Evolutionary conservation across 2,329 filamentous ascomycete genomes (phyloP).

Genomic region (Alternaria burnsii): DNA sequence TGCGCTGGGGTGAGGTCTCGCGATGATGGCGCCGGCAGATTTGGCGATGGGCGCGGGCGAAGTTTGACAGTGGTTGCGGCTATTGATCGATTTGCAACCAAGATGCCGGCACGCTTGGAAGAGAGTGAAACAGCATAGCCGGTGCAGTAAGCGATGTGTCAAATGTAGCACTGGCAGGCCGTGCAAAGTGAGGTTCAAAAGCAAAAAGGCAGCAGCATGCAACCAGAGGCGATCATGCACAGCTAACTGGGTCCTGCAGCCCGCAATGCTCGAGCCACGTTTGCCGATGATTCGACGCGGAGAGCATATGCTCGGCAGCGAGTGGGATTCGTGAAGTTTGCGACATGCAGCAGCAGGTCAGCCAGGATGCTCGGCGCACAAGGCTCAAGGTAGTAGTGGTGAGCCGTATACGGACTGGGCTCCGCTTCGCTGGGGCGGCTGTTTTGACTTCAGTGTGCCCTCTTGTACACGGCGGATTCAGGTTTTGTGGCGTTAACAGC

Average conservation of each 20-base stretch:
- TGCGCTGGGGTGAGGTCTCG: conserved; percentile 10
- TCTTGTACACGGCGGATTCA: conserved; percentile 18
- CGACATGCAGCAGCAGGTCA: conserved; percentile 14
- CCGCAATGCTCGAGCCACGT: conserved; percentile 22
- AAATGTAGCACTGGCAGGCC: conserved; percentile 10
- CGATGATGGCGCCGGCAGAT: conserved; percentile 7
- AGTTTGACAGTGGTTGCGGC: conserved; percentile 17
- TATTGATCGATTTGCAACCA: conserved; percentile 13
- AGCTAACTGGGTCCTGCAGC: conserved; percentile 2
- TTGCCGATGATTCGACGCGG: conserved; percentile 30
- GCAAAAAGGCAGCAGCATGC: conserved; percentile 3
- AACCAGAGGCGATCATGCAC: conserved; percentile 24
- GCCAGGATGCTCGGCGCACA: conserved; percentile 18
- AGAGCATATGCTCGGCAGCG: conserved; percentile 8
- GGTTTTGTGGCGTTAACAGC: conserved; percentile 33
- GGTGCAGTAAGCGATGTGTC: conserved; percentile 5
- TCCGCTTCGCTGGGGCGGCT: conserved; percentile 24
- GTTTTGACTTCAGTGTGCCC: conserved; percentile 22
- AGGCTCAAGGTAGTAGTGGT: conserved; percentile 13
- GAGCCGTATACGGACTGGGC: conserved; percentile 23
- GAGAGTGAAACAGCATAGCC: conserved; percentile 7
- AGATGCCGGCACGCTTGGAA: conserved; percentile 6
- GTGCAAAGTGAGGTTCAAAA: conserved; percentile 7
- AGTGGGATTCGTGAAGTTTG: conserved; percentile 21
- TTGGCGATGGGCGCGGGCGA: conserved; percentile 3